Conservation (phyloP, 352 stramenopile genomes). For the Peronosclerospora sorghi region DNA sequence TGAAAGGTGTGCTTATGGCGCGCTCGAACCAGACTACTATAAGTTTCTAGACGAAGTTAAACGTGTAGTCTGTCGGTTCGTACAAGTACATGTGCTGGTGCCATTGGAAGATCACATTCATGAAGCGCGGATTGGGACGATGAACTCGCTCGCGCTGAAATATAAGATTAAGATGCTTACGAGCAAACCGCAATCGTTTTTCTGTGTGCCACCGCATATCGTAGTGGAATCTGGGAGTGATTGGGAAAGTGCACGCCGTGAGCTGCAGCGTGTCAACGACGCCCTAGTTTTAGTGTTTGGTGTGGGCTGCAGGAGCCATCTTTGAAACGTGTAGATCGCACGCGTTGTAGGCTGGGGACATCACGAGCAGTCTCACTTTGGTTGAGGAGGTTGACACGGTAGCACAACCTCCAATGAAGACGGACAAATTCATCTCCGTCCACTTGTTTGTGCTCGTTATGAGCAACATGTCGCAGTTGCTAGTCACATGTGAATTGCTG, state of each 20-base stretch:
- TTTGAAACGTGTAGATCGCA: too few relatives aligned
- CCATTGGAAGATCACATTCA: too few relatives aligned
- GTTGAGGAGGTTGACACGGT: too few relatives aligned
- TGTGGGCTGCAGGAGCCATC: constrained; percentile 40
- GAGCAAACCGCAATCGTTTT: constrained; percentile 39
- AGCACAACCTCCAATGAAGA: constrained; percentile 38
- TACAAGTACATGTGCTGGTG: constrained; percentile 45
- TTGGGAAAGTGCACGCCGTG: constrained; percentile 40
- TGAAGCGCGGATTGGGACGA: too few relatives aligned
- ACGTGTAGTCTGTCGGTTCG: constrained; percentile 31
- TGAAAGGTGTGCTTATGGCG: too few relatives aligned
- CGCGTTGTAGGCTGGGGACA: too few relatives aligned
- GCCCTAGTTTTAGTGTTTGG: constrained; percentile 60
- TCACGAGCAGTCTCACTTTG: constrained; percentile 21
- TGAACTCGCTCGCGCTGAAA: too few relatives aligned
- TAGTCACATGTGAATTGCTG: too few relatives aligned
- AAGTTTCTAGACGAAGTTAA: constrained; percentile 85
- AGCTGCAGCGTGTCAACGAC: constrained; percentile 44
- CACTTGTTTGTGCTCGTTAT: constrained; percentile 46
- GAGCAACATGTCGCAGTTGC: too few relatives aligned
- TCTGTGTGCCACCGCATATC: constrained; percentile 58
- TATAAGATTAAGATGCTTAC: constrained; percentile 39
- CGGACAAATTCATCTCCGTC: constrained; percentile 57
- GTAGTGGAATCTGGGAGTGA: too few relatives aligned
- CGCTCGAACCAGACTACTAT: constrained; percentile 94